Evolutionary conservation across 768 basidiomycete genomes (phyloP).

Genomic region (Punctularia strigosozonata): DNA sequence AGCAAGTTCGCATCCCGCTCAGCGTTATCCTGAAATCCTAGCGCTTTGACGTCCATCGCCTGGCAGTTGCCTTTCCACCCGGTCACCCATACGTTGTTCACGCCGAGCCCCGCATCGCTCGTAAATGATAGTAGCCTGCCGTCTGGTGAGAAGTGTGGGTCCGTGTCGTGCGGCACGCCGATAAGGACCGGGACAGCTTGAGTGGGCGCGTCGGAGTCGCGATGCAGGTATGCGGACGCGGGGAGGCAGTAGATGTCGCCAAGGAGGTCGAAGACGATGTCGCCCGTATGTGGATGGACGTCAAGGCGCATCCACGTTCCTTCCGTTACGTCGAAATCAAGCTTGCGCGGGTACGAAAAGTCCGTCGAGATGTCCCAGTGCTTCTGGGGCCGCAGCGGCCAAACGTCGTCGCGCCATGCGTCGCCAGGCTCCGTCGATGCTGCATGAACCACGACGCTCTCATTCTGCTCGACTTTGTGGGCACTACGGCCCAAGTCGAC

Average conservation of each 20-base stretch:
- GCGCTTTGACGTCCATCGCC: conserved; percentile 39
- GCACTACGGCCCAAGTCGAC: no score
- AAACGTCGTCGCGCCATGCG: conserved; percentile 41
- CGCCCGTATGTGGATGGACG: conserved; percentile 57
- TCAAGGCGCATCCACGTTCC: conserved; percentile 71
- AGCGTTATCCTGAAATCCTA: conserved; percentile 27
- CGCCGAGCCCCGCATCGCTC: conserved; percentile 61
- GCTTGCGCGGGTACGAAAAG: conserved; percentile 51
- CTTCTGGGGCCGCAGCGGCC: conserved; percentile 46
- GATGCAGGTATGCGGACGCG: conserved; percentile 22
- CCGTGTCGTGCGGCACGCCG: conserved; percentile 59
- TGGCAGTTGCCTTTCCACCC: conserved; percentile 60
- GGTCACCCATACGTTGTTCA: conserved; percentile 67
- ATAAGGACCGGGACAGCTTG: conserved; percentile 47
- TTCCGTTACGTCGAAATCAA: conserved; percentile 59
- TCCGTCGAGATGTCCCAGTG: conserved; percentile 71
- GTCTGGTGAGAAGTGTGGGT: conserved; percentile 61
- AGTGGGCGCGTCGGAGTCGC: conserved; percentile 15
- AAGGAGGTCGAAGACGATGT: conserved; percentile 65
- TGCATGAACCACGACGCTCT: no score
- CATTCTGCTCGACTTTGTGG: no score
- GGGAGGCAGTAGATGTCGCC: conserved; percentile 68
- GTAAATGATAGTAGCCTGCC: conserved; percentile 56
- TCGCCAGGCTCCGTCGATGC: neutral
- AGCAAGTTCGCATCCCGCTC: conserved; percentile 26